These are phyloP conservation scores for Ambrosia hybrid DNA, from an alignment of 140 eudicot genomes.

Conservation along the genomic window DNA sequence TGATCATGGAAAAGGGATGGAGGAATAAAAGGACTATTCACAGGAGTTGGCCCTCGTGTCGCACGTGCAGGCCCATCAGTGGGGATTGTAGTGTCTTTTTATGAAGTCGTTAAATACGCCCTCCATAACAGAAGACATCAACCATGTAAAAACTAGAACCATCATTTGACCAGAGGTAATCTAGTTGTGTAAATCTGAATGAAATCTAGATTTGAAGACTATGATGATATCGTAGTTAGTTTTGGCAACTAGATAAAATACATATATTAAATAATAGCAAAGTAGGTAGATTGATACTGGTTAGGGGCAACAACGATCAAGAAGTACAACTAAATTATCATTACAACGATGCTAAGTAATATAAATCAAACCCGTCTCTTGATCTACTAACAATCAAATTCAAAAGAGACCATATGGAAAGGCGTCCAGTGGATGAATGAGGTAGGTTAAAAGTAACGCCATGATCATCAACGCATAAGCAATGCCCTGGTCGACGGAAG, in stretches of 20 bases:
- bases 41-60: slow-evolving; percentile 83
- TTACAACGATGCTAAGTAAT: slow-evolving; percentile 17
- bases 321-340: neutral
- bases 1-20: slow-evolving; percentile 62
- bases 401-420: slow-evolving; percentile 36
- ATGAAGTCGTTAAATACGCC: slow-evolving; percentile 73
- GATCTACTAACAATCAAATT: slow-evolving; percentile 7
- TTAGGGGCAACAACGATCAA: slow-evolving; percentile 23
- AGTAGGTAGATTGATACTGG: slow-evolving; percentile 12
- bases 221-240: neutral
- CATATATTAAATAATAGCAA: neutral
- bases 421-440: slow-evolving; percentile 63
- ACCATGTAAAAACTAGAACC: neutral
- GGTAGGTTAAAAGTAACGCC: slow-evolving; percentile 59
- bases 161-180: neutral
- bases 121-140: slow-evolving; percentile 33
- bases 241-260: slow-evolving; percentile 3
- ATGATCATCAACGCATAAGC: slow-evolving; percentile 60
- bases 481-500: slow-evolving; percentile 60
- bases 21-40: slow-evolving; percentile 75
- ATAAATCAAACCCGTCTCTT: slow-evolving; percentile 6
- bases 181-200: neutral
- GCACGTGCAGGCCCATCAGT: slow-evolving; percentile 93
- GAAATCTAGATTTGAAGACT: neutral
- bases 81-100: slow-evolving; percentile 83